These are phyloP conservation scores for Chenopodium berlandieri DNA, from an alignment of 148 eudicot genomes.

Conservation along the genomic window DNA sequence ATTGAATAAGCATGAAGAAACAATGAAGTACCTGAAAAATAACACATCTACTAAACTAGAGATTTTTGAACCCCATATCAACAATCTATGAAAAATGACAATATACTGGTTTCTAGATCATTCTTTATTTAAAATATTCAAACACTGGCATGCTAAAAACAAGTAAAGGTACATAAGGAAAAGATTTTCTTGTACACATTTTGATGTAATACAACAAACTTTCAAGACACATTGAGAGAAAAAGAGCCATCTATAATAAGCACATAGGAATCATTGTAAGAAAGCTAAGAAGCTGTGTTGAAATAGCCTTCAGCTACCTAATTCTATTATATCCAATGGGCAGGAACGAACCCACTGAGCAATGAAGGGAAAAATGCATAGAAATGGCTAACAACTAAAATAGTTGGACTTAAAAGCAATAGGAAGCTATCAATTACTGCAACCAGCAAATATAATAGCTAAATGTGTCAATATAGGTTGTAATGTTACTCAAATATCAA, in stretches of 20 bases:
- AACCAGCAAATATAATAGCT: not conserved
- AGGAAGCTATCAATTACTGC: not conserved
- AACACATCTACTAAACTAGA: not conserved
- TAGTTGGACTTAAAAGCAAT: not conserved
- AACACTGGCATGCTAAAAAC: too few relatives aligned
- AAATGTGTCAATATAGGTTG: not conserved
- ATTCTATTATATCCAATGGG: not conserved
- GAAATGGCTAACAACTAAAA: not conserved
- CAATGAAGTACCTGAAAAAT: not conserved
- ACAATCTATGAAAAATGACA: not conserved
- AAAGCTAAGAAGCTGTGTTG: not conserved
- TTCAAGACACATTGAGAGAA: not conserved
- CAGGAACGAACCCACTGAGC: not conserved
- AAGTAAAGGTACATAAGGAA: not conserved
- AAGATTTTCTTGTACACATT: not conserved
- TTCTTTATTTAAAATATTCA: too few relatives aligned
- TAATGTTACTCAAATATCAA: not conserved
- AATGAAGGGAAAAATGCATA: too few relatives aligned
- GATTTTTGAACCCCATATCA: not conserved
- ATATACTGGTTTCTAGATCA: not conserved
- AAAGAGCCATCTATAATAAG: too few relatives aligned
- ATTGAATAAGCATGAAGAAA: not conserved
- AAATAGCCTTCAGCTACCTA: not conserved
- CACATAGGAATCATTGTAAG: not conserved
- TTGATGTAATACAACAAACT: not conserved